phyloP scores from a whole-genome alignment of 768 basidiomycete genomes.

The Leccinum arenicola region DNA sequence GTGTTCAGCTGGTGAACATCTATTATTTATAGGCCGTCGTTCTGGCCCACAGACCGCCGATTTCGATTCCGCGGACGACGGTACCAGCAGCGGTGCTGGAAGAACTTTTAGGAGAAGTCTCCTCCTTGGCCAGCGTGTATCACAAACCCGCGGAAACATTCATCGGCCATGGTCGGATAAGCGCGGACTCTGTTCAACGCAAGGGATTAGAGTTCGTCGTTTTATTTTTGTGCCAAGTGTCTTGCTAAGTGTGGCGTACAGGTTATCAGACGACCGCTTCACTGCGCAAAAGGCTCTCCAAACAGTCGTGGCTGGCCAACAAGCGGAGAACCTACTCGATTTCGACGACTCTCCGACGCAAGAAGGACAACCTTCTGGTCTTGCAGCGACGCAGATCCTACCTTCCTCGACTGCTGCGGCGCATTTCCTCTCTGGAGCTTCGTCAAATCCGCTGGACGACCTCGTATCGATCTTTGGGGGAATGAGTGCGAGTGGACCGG shows the following conservation, averaged over 20 bases:
- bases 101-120: constrained; percentile 88
- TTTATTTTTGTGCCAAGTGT: constrained; percentile 1
- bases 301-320: constrained; percentile 87
- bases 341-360: constrained; percentile 72
- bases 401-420: constrained; percentile 71
- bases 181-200: constrained; percentile 73
- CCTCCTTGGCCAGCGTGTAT: constrained; percentile 89
- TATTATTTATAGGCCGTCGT: constrained; percentile 65
- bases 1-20: neutral
- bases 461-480: constrained; percentile 89
- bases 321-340: constrained; percentile 93
- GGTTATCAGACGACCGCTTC: constrained; percentile 65
- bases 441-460: constrained; percentile 88
- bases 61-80: constrained; percentile 88
- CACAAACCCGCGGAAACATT: constrained; percentile 98
- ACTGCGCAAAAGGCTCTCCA: constrained; percentile 83
- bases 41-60: constrained; percentile 87
- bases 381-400: constrained; percentile 74
- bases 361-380: constrained; percentile 63
- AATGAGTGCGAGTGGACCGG: constrained; percentile 31
- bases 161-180: constrained; percentile 85
- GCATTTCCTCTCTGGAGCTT: constrained; percentile 73
- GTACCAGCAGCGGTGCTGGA: constrained; percentile 86
- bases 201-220: constrained; percentile 57
- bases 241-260: constrained; percentile 20